Evolutionary conservation across 805 yeast species (phyloP), one percentile per base, ranked within the genome.

Genomic region (Myxozyma nipponensis): DNA sequence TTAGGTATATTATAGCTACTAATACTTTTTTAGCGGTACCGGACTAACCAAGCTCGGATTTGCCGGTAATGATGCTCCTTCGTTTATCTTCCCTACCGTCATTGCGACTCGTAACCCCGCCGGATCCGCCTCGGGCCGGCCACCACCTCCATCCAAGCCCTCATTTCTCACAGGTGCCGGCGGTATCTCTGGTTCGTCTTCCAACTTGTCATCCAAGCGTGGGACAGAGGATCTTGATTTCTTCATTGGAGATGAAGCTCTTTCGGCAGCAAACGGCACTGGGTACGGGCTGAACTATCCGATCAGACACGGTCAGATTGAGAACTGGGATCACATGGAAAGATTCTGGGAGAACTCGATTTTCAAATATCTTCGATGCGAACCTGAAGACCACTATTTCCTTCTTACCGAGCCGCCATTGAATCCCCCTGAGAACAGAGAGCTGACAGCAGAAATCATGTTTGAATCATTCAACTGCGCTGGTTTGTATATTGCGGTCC

Each of bases 271-370:
- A n/a, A 84, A 81, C 62, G 95, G 96, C 4, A 88, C 96, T 22
- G 69, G 87, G 25, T 93, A 93, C 70, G 84, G 90, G 25, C 73
- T 93, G 52, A 79, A 82, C 57, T 93, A 93, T 65, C 98, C 98
- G 18, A 89, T 93, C 54, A 84, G 89, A 69, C 98, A 93, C 66
- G 98, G 98, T 23, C 98, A 93, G 74, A 85, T 93, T 57, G 98
- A 93, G 69, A 88, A 93, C 69, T 93, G 98, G 98, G 98, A 93
- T 72, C 97, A 93, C 66, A 93, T 93, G 98, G 98, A 93, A 70
- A 78, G 98, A 67, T 91, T 89, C 70, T 93, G 98, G 98, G 98
- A 93, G 66, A 86, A 86, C 64, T 87, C 96, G 42, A 90, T 93
- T 64, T 93, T 93, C 75, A 91, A 93, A 72, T 93, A 93, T 68